These are phyloP conservation scores for Penicillium atrosanguineum DNA, from an alignment of 495 filamentous ascomycete genomes.

Conservation along the genomic window DNA sequence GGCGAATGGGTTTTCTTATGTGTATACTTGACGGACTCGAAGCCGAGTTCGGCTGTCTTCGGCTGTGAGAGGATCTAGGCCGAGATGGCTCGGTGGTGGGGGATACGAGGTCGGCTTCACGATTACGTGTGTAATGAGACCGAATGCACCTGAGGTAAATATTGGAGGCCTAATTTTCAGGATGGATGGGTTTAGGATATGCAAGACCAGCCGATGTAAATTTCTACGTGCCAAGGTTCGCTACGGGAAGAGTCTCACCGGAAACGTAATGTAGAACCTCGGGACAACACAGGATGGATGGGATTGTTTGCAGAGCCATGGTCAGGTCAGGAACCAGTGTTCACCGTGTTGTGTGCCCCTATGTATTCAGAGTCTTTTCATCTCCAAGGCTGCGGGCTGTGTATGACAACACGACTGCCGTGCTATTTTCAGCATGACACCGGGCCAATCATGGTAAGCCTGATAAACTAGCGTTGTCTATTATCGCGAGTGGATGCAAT, in stretches of 20 bases:
- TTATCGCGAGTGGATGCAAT: neutral
- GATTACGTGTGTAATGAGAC: no score
- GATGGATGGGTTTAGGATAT: neutral
- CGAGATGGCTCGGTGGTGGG: neutral
- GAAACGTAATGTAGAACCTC: neutral
- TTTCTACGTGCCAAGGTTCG: neutral
- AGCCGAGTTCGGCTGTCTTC: neutral
- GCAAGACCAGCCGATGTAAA: neutral
- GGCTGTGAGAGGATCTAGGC: neutral
- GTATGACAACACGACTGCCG: slow-evolving; percentile 21
- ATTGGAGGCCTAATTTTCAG: neutral
- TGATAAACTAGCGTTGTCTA: neutral
- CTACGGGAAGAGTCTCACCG: neutral
- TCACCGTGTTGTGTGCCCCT: neutral
- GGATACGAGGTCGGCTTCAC: no score
- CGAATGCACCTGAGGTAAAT: neutral
- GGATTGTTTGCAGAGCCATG: neutral
- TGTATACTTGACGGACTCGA: slow-evolving; percentile 10
- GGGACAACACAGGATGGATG: no score
- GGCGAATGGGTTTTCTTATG: slow-evolving; percentile 21
- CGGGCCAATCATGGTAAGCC: slow-evolving; percentile 10
- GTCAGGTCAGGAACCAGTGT: neutral
- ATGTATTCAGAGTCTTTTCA: neutral
- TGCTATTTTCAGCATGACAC: slow-evolving; percentile 23
- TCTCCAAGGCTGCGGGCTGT: neutral